Evolutionary conservation across 352 stramenopile genomes (phyloP).

Genomic region (Pythium plurisporium): DNA sequence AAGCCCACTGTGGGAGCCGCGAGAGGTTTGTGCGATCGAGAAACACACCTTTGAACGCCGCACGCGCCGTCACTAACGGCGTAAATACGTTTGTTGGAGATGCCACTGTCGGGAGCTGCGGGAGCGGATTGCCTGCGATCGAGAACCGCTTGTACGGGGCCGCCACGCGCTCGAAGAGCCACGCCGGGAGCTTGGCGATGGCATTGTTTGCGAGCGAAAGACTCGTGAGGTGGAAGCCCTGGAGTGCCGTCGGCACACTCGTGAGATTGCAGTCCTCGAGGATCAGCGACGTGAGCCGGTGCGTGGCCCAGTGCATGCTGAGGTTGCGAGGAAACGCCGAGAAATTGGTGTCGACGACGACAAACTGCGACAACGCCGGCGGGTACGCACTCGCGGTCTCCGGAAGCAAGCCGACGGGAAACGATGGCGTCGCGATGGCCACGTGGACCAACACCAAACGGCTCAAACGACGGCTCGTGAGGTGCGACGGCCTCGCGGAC

Average conservation of each 20-base stretch:
- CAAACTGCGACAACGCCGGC: neutral
- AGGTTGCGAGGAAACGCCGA: too few relatives aligned
- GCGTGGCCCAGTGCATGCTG: neutral
- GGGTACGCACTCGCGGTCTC: neutral
- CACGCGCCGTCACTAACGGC: neutral
- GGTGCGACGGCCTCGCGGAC: neutral
- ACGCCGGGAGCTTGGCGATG: neutral
- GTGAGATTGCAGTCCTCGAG: constrained; percentile 7
- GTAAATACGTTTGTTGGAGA: too few relatives aligned
- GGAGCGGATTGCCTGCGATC: neutral
- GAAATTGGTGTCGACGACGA: neutral
- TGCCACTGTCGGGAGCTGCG: neutral
- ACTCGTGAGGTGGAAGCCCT: neutral
- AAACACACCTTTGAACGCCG: neutral
- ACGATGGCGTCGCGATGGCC: neutral
- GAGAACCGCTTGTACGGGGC: neutral
- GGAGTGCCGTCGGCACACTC: neutral
- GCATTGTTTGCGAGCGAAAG: constrained; percentile 1
- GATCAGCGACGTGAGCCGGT: neutral
- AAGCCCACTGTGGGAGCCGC: neutral
- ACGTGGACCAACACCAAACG: neutral
- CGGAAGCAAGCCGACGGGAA: neutral
- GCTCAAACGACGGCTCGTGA: neutral
- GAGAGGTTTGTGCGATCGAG: constrained; percentile 2
- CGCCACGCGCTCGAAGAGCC: neutral